Evolutionary conservation across 495 filamentous ascomycete genomes (phyloP).

Genomic region (Podospora pseudopauciseta): DNA sequence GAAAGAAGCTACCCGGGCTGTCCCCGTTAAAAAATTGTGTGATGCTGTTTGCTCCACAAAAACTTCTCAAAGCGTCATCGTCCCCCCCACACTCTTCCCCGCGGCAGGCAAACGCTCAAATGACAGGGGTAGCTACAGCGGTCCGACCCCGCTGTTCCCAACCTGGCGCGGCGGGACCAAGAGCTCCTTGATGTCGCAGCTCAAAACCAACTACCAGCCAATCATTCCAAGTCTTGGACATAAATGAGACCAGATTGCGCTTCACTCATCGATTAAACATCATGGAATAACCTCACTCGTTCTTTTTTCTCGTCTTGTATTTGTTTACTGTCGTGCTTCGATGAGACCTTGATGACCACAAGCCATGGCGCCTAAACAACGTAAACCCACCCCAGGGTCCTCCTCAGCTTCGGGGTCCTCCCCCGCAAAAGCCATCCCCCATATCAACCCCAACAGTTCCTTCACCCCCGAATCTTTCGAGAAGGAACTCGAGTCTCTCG

Average conservation of each 20-base stretch:
- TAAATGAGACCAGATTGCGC: conserved; percentile 24
- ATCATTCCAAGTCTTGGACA: background rate
- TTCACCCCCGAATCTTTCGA: conserved; percentile 49
- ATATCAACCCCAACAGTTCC: conserved; percentile 25
- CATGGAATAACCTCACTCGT: conserved; percentile 9
- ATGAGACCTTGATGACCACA: background rate
- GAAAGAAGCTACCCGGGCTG: background rate
- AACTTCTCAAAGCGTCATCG: background rate
- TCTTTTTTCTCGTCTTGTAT: background rate
- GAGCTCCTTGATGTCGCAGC: conserved; percentile 18
- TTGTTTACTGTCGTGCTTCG: background rate
- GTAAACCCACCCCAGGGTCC: background rate
- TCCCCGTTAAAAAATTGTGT: conserved; percentile 2
- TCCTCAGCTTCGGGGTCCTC: background rate
- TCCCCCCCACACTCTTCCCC: background rate
- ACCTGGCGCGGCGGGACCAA: conserved; percentile 8
- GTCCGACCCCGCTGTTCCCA: background rate
- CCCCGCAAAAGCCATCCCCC: background rate
- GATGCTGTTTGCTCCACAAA: conserved; percentile 10
- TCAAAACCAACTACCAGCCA: conserved; percentile 14
- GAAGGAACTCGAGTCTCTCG: conserved; percentile 47
- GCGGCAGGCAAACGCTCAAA: background rate
- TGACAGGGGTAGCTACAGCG: conserved; percentile 1
- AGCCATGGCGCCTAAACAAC: conserved; percentile 19
- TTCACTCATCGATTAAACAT: background rate